phyloP scores from a whole-genome alignment of 139 green algal species.

The Tetraselmis striata region DNA sequence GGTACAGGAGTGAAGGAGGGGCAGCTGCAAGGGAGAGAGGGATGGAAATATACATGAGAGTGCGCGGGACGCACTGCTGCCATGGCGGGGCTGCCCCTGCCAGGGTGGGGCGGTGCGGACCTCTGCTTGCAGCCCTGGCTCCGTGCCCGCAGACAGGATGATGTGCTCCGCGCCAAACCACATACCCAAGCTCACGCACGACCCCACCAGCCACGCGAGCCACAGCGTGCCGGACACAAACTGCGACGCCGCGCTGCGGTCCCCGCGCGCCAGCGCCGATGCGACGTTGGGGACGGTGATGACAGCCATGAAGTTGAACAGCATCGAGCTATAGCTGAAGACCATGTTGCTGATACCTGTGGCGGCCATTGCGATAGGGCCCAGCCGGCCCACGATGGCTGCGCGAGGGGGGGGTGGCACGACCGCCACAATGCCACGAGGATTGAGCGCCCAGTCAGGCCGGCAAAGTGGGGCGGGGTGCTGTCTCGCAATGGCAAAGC shows the following conservation, averaged over 20 bases:
- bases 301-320: not conserved
- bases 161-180: not conserved
- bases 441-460: too few species aligned
- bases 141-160: not conserved
- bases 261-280: not conserved
- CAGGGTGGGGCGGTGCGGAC: not conserved
- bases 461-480: too few species aligned
- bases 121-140: not conserved
- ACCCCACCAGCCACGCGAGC: not conserved
- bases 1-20: not conserved
- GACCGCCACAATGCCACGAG: not conserved
- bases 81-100: too few species aligned
- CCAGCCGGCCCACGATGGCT: not conserved
- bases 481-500: too few species aligned
- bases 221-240: not conserved
- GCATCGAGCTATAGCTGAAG: not conserved
- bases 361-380: not conserved
- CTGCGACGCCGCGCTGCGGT: not conserved
- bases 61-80: too few species aligned
- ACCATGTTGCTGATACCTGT: not conserved
- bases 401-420: not conserved
- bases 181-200: not conserved
- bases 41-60: slow-evolving; percentile 1
- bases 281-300: not conserved
- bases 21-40: not conserved